Evolutionary conservation across 2,329 filamentous ascomycete genomes (phyloP).

Genomic region (Clathrospora elynae): DNA sequence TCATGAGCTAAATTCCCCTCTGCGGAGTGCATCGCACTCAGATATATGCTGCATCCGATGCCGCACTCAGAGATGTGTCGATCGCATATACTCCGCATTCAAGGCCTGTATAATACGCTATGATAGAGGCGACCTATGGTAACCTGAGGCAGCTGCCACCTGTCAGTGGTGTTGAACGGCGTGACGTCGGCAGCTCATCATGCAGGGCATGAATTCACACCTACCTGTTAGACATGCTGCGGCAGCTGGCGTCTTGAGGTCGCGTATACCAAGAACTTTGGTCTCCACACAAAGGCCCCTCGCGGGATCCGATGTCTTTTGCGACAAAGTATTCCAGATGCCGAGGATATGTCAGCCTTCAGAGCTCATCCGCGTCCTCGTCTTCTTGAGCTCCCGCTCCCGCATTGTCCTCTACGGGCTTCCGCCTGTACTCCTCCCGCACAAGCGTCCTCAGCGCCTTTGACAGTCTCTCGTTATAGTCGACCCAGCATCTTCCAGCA

Average conservation of each 20-base stretch:
- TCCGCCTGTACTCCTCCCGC: conserved; percentile 64
- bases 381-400: conserved; percentile 10
- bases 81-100: not conserved
- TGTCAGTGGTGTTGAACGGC: conserved; percentile 5
- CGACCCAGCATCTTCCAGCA: conserved; percentile 70
- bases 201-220: conserved; percentile 3
- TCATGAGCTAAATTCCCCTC: conserved; percentile 3
- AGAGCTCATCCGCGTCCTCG: conserved; percentile 16
- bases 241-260: too few species aligned
- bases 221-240: conserved; percentile 1
- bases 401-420: conserved; percentile 46
- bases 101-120: not conserved
- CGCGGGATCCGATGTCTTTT: too few species aligned
- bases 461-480: conserved; percentile 71
- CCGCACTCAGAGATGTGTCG: too few species aligned
- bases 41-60: conserved; percentile 1
- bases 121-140: not conserved
- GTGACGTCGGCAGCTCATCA: not conserved
- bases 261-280: too few species aligned
- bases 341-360: too few species aligned
- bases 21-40: conserved; percentile 7
- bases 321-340: too few species aligned
- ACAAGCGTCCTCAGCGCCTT: conserved; percentile 68
- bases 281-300: too few species aligned
- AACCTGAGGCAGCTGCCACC: conserved; percentile 8